phyloP scores from a whole-genome alignment of 2,329 filamentous ascomycete genomes.

The Neocatenulostroma microsporum region DNA sequence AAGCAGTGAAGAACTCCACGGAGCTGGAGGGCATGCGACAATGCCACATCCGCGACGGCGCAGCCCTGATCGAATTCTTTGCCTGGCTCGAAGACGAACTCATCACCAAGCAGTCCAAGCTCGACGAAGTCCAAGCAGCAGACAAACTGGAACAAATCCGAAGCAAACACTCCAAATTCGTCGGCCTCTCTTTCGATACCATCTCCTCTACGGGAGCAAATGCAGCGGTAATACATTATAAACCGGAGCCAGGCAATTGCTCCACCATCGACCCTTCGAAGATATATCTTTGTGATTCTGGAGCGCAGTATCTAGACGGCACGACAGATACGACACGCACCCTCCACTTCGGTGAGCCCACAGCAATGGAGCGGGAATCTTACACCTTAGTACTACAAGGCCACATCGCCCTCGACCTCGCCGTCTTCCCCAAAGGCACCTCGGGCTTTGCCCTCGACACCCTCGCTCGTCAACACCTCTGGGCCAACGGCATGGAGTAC shows the following conservation, averaged over 20 bases:
- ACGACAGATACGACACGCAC: constrained; percentile 95
- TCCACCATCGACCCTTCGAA: constrained; percentile 73
- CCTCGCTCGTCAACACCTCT: constrained; percentile 82
- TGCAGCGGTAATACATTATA: constrained; percentile 93
- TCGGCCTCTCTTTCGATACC: constrained; percentile 86
- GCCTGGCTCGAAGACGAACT: constrained; percentile 94
- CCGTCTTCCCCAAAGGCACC: constrained; percentile 88
- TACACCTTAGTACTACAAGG: constrained; percentile 95
- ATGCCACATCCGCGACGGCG: constrained; percentile 89
- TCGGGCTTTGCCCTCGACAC: constrained; percentile 87
- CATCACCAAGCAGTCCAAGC: constrained; percentile 57
- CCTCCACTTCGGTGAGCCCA: constrained; percentile 80
- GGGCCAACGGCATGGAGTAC: constrained; percentile 90
- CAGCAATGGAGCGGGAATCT: constrained; percentile 72
- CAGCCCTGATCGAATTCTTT: constrained; percentile 84
- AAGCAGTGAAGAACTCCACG: constrained; percentile 86
- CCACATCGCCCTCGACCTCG: constrained; percentile 77
- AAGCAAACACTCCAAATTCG: constrained; percentile 64
- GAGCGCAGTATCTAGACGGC: constrained; percentile 90
- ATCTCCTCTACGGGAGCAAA: constrained; percentile 93
- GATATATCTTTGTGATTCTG: constrained; percentile 93
- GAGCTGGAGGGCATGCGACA: constrained; percentile 89
- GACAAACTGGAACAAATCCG: constrained; percentile 79
- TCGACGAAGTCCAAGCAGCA: constrained; percentile 87
- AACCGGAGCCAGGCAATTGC: constrained; percentile 74